Percentiles rank a stretch among this genome's conserved stretches.
These are phyloP conservation scores for Pyrenophora tritici-repentis DNA, from an alignment of 2,329 filamentous ascomycete species.

Conservation along the genomic window DNA sequence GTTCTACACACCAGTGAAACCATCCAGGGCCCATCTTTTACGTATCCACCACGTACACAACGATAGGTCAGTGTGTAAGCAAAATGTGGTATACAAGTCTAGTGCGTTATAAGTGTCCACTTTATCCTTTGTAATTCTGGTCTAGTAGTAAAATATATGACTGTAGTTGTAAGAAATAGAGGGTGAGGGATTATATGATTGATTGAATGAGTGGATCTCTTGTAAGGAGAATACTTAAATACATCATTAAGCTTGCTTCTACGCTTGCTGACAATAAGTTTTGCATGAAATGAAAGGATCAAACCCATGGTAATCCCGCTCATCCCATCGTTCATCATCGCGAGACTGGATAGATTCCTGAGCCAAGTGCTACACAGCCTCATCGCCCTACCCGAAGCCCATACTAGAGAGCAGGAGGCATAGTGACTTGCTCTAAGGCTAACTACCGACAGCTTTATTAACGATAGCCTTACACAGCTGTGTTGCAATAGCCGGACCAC, in stretches of 20 bases:
- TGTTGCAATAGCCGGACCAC: too few relatives aligned
- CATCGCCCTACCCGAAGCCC: conserved; percentile 65
- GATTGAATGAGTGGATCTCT: too few relatives aligned
- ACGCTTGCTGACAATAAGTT: too few relatives aligned
- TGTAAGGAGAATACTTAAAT: too few relatives aligned
- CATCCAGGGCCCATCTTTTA: too few relatives aligned
- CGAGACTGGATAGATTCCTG: conserved; percentile 11
- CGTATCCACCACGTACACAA: conserved; percentile 46
- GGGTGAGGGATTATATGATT: too few relatives aligned
- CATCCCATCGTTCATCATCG: conserved; percentile 27
- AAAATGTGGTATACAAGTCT: conserved; percentile 59
- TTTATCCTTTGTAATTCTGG: conserved; percentile 59
- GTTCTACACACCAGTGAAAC: too few relatives aligned
- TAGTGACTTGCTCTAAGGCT: too few relatives aligned
- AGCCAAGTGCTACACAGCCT: conserved; percentile 54
- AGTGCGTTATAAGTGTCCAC: conserved; percentile 51
- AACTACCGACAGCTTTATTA: too few relatives aligned
- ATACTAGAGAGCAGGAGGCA: conserved; percentile 35
- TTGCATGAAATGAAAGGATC: too few relatives aligned
- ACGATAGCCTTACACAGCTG: too few relatives aligned
- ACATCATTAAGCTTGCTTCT: too few relatives aligned
- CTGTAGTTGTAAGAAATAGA: not conserved
- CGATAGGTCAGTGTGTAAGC: conserved; percentile 56
- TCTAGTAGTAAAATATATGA: conserved; percentile 45
- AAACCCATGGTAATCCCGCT: not conserved